These are phyloP conservation scores for Papiliotrema laurentii DNA, from an alignment of 1,284 basidiomycete species.

Conservation along the genomic window DNA sequence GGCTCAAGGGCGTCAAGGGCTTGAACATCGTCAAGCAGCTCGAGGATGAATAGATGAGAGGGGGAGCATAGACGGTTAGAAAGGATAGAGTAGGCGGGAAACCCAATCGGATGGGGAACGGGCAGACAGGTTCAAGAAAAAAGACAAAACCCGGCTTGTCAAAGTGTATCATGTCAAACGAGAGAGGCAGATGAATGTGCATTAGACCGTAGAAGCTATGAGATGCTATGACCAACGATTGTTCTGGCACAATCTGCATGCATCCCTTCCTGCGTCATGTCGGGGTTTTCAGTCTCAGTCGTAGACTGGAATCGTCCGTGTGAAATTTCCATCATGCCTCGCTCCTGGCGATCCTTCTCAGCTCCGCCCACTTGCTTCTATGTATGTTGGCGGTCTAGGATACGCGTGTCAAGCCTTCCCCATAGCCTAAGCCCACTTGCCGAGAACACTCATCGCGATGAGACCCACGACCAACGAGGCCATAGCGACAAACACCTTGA, in stretches of 20 bases:
- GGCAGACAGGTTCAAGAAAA: not conserved
- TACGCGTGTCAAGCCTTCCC: too few relatives aligned
- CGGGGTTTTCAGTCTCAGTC: too few relatives aligned
- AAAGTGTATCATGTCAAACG: not conserved
- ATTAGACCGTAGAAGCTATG: not conserved
- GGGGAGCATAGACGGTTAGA: not conserved
- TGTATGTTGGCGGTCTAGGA: too few relatives aligned
- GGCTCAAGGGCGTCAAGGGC: constrained; percentile 53
- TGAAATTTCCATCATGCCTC: too few relatives aligned
- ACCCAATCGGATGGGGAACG: not conserved
- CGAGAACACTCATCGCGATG: constrained; percentile 42
- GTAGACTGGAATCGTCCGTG: too few relatives aligned
- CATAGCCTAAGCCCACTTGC: constrained; percentile 40
- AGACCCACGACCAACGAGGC: constrained; percentile 26
- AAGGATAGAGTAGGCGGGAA: not conserved
- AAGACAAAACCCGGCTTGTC: too few relatives aligned
- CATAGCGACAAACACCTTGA: constrained; percentile 21
- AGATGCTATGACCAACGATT: not conserved
- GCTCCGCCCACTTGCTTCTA: too few relatives aligned
- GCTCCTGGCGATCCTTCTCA: too few relatives aligned
- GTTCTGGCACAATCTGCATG: not conserved
- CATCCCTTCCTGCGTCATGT: not conserved
- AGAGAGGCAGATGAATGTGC: not conserved
- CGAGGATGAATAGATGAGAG: constrained; percentile 10
- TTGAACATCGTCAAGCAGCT: constrained; percentile 32